Base-by-base conservation (phyloP, 306 rosid genomes). In the Quercus engelmannii region DNA sequence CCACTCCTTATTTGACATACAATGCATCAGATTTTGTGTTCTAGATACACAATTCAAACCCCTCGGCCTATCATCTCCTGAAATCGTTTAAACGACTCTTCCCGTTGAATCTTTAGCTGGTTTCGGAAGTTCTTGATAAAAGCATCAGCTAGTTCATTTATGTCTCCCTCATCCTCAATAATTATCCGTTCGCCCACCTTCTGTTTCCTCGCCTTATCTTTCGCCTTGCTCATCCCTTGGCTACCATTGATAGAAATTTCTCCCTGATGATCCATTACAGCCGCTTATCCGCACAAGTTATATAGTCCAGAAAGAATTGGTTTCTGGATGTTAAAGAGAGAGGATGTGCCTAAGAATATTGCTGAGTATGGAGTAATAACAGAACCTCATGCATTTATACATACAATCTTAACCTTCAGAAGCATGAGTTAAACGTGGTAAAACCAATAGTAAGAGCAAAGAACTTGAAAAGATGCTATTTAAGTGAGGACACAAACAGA, bases 41-140 rank as follows among this genome's bases (percentile, higher is more conserved):
- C 69, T 31, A 14, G n/a, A 68, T 31, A 63, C 54, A 77, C 58
- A 55, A 13, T 71, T 87, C 82, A 88, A 74, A 81, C 84, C n/a
- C 88, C 86, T 56, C 63, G 65, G 55, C 74, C 71, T 19, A 79
- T 81, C 86, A 61, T 83, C 63, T 89, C 81, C n/a, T 78, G 86
- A 69, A 86, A 79, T 26, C 76, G 82, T 67, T 82, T 82, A 41
- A 85, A 74, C 0, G 90, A 89, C 38, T 87, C 94, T 52, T 87
- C 88, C 26, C 87, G 73, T 78, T 92, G 87, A 55, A 82, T 78
- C 81, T 86, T 85, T 0, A 92, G 87, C 75, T 87, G 94, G 51
- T 78, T 87, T 59, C 81, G 83, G 59, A 92, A 90, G 78, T 89
- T 89, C 64, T 28, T 87, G 69, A 92, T 90, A 77, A 92, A 92